phyloP scores from a whole-genome alignment of 306 rosid genomes.

The Arachis hypogaea region DNA sequence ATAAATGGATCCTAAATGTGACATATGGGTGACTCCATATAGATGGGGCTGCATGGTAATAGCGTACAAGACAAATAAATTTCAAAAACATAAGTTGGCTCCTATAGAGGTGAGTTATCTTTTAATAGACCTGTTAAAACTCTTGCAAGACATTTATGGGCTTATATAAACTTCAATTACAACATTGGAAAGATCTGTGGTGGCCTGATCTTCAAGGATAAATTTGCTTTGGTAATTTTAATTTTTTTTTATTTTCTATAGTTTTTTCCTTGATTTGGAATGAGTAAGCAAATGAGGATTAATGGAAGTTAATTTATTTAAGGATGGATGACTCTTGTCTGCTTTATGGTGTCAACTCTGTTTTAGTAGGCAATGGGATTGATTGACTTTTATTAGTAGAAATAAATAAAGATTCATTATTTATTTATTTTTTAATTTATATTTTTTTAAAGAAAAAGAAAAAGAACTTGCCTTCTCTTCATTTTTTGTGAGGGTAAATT shows the following conservation, averaged over 20 bases:
- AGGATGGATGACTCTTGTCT: not conserved
- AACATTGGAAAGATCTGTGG: slow-evolving; percentile 98
- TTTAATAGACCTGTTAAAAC: not conserved
- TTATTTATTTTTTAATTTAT: not conserved
- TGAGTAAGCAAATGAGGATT: slow-evolving; percentile 14
- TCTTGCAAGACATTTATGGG: slow-evolving; percentile 30
- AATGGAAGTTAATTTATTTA: not conserved
- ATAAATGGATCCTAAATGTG: slow-evolving; percentile 70
- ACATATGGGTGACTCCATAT: slow-evolving; percentile 88
- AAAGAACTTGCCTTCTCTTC: slow-evolving; percentile 9
- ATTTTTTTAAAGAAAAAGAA: no score
- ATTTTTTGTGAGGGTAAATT: not conserved
- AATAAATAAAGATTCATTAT: not conserved
- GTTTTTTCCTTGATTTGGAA: slow-evolving; percentile 28
- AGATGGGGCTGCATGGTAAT: slow-evolving; percentile 96
- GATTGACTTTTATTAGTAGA: not conserved
- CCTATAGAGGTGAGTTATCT: slow-evolving; percentile 63
- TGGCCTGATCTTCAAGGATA: slow-evolving; percentile 78
- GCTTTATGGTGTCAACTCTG: not conserved
- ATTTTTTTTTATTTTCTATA: not conserved
- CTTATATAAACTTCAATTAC: slow-evolving; percentile 41
- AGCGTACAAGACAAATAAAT: slow-evolving; percentile 82
- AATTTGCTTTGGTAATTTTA: not conserved
- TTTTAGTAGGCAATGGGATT: not conserved
- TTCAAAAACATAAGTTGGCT: slow-evolving; percentile 73